Conservation (phyloP, 371 early-diverging fungal species). For the Mucor piriformis region DNA sequence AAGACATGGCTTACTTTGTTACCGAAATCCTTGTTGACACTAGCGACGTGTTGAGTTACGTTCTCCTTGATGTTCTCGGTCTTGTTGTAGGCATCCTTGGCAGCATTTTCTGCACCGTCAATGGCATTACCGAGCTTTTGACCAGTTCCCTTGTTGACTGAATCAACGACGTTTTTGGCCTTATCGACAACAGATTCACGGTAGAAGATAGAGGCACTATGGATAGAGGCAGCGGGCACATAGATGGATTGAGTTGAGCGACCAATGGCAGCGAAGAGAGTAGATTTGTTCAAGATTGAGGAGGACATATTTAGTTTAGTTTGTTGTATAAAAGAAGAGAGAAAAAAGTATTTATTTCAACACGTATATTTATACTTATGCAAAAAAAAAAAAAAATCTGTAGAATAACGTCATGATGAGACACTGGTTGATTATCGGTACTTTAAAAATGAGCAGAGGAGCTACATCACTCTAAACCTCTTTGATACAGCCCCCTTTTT, state of each 20-base stretch:
- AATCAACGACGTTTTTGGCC: conserved; percentile 32
- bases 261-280: conserved; percentile 17
- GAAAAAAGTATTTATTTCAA: not conserved
- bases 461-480: too few relatives aligned
- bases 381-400: not conserved
- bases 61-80: conserved; percentile 16
- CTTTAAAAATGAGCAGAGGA: not conserved
- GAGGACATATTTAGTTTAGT: conserved; percentile 13
- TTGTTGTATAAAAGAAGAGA: not conserved
- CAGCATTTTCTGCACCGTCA: conserved; percentile 17
- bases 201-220: conserved; percentile 4
- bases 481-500: too few relatives aligned
- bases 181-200: conserved; percentile 30
- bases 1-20: conserved; percentile 8
- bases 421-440: not conserved
- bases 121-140: conserved; percentile 16
- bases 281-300: conserved; percentile 15
- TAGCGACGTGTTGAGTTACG: conserved; percentile 3
- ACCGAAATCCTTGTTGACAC: conserved; percentile 9
- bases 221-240: conserved; percentile 24
- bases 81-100: conserved; percentile 17
- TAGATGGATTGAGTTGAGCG: conserved; percentile 14
- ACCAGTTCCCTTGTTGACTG: conserved; percentile 24
- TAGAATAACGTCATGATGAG: conserved; percentile 12
- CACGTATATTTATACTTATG: conserved; percentile 12